phyloP scores from a whole-genome alignment of 495 filamentous ascomycete genomes.

The Neurospora discreta region DNA sequence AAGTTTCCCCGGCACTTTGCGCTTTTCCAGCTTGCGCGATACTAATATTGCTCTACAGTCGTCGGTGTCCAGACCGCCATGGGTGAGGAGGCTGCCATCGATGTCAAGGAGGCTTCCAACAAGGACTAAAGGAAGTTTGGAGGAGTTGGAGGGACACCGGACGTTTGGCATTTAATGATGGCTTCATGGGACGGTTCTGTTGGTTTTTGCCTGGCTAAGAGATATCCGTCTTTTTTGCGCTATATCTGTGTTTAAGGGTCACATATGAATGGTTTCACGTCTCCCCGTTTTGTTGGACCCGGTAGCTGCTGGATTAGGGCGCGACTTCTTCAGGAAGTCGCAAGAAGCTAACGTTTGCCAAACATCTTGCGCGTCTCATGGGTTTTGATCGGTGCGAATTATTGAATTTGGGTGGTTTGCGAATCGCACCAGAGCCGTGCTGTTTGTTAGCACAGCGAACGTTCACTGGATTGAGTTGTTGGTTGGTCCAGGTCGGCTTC shows the following conservation, averaged over 20 bases:
- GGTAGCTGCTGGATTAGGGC: slow-evolving; percentile 8
- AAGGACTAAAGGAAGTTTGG: slow-evolving; percentile 1
- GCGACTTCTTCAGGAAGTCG: slow-evolving; percentile 9
- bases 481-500: background rate
- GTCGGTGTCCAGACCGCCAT: slow-evolving; percentile 88
- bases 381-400: background rate
- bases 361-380: background rate
- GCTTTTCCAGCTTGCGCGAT: background rate
- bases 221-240: slow-evolving; percentile 18
- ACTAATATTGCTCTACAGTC: slow-evolving; percentile 41
- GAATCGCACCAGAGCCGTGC: background rate
- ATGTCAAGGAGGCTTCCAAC: slow-evolving; percentile 78
- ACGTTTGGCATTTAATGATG: slow-evolving; percentile 4
- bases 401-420: background rate
- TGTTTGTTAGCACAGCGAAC: background rate
- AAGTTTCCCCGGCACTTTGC: slow-evolving; percentile 35
- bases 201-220: slow-evolving; percentile 8
- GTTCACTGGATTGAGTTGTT: background rate
- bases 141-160: slow-evolving; percentile 8
- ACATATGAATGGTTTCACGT: background rate
- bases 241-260: slow-evolving; percentile 9
- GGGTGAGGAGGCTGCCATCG: slow-evolving; percentile 86
- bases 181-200: slow-evolving; percentile 6
- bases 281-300: background rate
- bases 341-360: slow-evolving; percentile 21